A percentile compares a stretch with the other conserved stretches of the same genome.
phyloP scores from a whole-genome alignment of 768 basidiomycete genomes.

The Mycena venus region DNA sequence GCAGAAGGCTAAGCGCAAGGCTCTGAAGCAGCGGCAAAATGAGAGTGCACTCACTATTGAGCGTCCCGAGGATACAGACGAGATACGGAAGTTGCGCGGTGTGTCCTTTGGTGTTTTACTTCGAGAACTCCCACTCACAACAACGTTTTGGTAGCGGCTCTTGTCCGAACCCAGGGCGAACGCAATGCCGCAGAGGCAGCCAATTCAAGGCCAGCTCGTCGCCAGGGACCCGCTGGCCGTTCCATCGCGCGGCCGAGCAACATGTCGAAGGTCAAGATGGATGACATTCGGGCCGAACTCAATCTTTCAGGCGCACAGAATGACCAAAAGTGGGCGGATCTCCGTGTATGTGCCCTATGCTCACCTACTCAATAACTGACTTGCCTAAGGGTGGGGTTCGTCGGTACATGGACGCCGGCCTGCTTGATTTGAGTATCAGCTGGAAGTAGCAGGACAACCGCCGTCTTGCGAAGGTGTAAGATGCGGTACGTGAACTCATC shows the following conservation, averaged over 20 bases:
- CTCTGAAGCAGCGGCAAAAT: not conserved
- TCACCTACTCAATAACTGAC: no score
- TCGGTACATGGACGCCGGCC: slow-evolving; percentile 16
- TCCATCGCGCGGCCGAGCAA: not conserved
- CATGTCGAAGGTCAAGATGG: not conserved
- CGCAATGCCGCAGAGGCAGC: no score
- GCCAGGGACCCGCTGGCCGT: no score
- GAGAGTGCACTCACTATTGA: slow-evolving; percentile 9
- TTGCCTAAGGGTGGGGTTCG: not conserved
- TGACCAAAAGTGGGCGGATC: not conserved
- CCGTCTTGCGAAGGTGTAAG: not conserved
- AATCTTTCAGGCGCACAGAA: not conserved
- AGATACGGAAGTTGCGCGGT: slow-evolving; percentile 11
- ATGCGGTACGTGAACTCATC: not conserved
- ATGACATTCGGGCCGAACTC: not conserved
- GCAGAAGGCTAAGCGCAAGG: not conserved
- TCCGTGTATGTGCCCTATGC: not conserved
- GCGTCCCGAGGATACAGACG: not conserved
- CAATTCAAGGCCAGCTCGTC: no score
- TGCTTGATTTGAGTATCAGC: no score
- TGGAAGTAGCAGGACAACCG: no score
- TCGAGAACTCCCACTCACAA: not conserved
- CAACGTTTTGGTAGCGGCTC: not conserved
- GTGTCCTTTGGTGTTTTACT: not conserved
- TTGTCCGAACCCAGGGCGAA: not conserved